Evolutionary conservation across 1,284 basidiomycete genomes (phyloP), one percentile per base, ranked within the genome.

Genomic region (Stereum hirsutum): DNA sequence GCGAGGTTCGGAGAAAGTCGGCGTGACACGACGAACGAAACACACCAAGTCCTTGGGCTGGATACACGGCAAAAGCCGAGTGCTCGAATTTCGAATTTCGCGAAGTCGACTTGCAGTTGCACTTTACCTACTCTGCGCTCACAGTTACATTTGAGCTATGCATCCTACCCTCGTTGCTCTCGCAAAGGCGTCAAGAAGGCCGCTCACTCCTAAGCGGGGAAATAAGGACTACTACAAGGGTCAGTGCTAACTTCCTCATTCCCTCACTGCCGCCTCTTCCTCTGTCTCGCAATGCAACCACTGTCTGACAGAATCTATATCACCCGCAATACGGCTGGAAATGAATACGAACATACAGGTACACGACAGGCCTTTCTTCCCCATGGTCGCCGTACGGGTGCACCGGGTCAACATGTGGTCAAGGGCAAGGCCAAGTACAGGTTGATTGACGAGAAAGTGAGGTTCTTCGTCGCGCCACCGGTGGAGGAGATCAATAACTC

Each of bases 221-320:
- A 94, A 93, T 68, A 95, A 94, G 56, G 89, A 95, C 61, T 95
- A 74, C 59, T 95, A 94, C 73, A 96, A 95, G 64, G 92, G 91
- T 84, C 8, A 27, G 64, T 60, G 2, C 11, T 17, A n/a, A n/a
- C 5, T 39, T 17, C n/a, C 8, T 39, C 11, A 39, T 20, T 10
- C 19, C 21, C 25, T 40, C 14, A 20, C 20, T 17, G 21, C 21
- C 37, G 34, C 33, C 27, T 37, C 21, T 11, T n/a, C n/a, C n/a
- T n/a, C 20, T 8, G 23, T 24, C 17, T 17, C 26, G 26, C 19
- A n/a, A n/a, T n/a, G n/a, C n/a, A n/a, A n/a, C n/a, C n/a, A n/a
- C n/a, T n/a, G n/a, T n/a, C n/a, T n/a, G n/a, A n/a, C n/a, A n/a
- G n/a, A n/a, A n/a, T n/a, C n/a, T n/a, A n/a, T n/a, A n/a, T n/a